Percentiles rank a stretch among this genome's conserved stretches.
These are phyloP conservation scores for Cucumis sativus DNA, from an alignment of 306 rosid species.

Conservation along the genomic window DNA sequence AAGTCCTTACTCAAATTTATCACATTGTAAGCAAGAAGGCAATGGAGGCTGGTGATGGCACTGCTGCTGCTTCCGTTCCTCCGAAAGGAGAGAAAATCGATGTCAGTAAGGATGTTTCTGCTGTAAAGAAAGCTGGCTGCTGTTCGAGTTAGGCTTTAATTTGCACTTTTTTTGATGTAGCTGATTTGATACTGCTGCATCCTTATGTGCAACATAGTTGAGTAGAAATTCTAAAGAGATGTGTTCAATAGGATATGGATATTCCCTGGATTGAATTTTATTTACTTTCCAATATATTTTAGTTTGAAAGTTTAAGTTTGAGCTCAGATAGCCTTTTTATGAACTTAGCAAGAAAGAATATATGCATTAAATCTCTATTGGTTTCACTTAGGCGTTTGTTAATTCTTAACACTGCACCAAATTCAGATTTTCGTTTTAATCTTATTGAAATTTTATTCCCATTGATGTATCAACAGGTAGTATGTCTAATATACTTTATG, in stretches of 20 bases:
- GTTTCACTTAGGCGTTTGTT: neutral
- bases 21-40: conserved; percentile 40
- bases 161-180: conserved; percentile 6
- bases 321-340: neutral
- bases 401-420: neutral
- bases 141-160: conserved; percentile 29
- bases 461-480: too few relatives aligned
- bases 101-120: conserved; percentile 37
- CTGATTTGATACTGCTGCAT: conserved; percentile 19
- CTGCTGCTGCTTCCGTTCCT: conserved; percentile 26
- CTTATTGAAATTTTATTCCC: neutral
- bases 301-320: neutral
- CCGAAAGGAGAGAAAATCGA: conserved; percentile 45
- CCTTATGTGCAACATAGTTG: conserved; percentile 11
- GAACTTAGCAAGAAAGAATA: neutral
- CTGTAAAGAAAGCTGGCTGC: conserved; percentile 40
- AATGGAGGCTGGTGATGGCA: conserved; percentile 27
- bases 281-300: neutral
- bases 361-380: neutral
- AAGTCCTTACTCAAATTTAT: conserved; percentile 42
- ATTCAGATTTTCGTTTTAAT: neutral
- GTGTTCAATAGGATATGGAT: conserved; percentile 8
- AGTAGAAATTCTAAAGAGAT: conserved; percentile 20
- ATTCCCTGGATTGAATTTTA: conserved; percentile 1
- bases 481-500: too few relatives aligned